Conservation (phyloP, 306 rosid species). For the Cicer yamashitae region DNA sequence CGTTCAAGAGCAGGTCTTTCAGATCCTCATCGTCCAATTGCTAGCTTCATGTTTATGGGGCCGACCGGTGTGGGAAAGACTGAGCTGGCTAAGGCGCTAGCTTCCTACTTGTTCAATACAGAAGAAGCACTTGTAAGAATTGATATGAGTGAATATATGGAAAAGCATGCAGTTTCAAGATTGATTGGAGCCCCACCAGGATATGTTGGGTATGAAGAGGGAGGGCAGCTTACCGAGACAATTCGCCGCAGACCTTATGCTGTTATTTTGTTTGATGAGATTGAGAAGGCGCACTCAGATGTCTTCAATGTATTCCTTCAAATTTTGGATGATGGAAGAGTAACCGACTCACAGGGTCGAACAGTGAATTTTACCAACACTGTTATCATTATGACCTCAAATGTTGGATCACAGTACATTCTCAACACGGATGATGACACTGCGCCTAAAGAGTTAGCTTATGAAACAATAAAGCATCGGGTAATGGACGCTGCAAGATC, state of each 20-base stretch:
- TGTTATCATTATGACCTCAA: slow-evolving; percentile 94
- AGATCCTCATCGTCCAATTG: slow-evolving; percentile 94
- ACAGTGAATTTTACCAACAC: slow-evolving; percentile 95
- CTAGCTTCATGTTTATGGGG: slow-evolving; percentile 99
- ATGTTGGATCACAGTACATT: slow-evolving; percentile 96
- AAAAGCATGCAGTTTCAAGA: slow-evolving; percentile 95
- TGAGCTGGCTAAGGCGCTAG: slow-evolving; percentile 93
- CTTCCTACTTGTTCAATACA: slow-evolving; percentile 89
- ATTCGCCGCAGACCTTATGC: slow-evolving; percentile 94
- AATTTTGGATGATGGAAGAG: slow-evolving; percentile 91
- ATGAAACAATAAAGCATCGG: slow-evolving; percentile 85
- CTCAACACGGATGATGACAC: slow-evolving; percentile 61
- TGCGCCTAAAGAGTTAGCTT: slow-evolving; percentile 49
- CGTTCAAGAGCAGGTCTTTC: slow-evolving; percentile 98
- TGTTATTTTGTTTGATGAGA: slow-evolving; percentile 91
- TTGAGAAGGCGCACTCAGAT: slow-evolving; percentile 92
- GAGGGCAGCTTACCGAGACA: slow-evolving; percentile 89
- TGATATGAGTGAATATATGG: slow-evolving; percentile 99
- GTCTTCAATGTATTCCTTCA: slow-evolving; percentile 95
- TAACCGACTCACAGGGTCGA: slow-evolving; percentile 95
- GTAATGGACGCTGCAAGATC: slow-evolving; percentile 95
- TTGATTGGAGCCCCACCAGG: slow-evolving; percentile 99
- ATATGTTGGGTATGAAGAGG: slow-evolving; percentile 98
- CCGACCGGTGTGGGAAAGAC: slow-evolving; percentile 99
- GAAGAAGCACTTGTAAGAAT: slow-evolving; percentile 97